Conservation (phyloP, 2,329 filamentous ascomycete species). For the Helotiales sp. region DNA sequence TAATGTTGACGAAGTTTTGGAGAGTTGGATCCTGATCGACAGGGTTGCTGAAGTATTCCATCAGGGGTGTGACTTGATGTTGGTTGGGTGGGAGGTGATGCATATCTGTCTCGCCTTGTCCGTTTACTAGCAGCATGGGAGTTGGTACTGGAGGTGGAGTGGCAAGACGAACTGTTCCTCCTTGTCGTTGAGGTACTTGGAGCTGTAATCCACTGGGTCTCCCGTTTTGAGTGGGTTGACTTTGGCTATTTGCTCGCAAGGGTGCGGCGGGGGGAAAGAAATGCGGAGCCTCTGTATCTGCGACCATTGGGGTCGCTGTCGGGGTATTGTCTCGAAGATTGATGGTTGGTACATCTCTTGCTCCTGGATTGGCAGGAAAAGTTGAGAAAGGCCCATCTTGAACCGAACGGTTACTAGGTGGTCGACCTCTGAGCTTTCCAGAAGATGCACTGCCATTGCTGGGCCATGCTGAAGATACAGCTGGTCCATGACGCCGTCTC, state of each 20-base stretch:
- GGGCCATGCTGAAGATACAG: constrained; percentile 90
- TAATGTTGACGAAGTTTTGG: constrained; percentile 37
- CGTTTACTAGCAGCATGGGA: constrained; percentile 54
- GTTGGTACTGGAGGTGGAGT: constrained; percentile 54
- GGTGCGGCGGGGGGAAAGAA: constrained; percentile 41
- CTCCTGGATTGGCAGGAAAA: constrained; percentile 65
- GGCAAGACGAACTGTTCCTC: constrained; percentile 65
- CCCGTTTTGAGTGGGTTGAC: constrained; percentile 26
- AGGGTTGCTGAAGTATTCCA: constrained; percentile 40
- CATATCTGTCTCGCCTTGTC: constrained; percentile 41
- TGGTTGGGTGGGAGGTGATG: constrained; percentile 38
- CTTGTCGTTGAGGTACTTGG: constrained; percentile 65
- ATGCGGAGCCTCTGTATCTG: constrained; percentile 46
- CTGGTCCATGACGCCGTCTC: constrained; percentile 75
- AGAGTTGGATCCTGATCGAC: constrained; percentile 31
- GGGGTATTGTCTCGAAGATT: constrained; percentile 50
- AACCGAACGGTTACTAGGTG: constrained; percentile 72
- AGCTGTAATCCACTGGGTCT: constrained; percentile 60
- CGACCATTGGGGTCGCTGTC: constrained; percentile 49
- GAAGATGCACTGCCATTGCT: constrained; percentile 64
- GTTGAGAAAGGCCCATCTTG: constrained; percentile 72
- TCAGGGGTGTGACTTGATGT: constrained; percentile 33
- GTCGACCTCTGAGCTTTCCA: constrained; percentile 78
- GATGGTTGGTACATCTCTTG: constrained; percentile 52
- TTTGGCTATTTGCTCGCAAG: constrained; percentile 29